These are phyloP conservation scores for Colletotrichum abscissum DNA, from an alignment of 2,329 filamentous ascomycete genomes.

Conservation along the genomic window DNA sequence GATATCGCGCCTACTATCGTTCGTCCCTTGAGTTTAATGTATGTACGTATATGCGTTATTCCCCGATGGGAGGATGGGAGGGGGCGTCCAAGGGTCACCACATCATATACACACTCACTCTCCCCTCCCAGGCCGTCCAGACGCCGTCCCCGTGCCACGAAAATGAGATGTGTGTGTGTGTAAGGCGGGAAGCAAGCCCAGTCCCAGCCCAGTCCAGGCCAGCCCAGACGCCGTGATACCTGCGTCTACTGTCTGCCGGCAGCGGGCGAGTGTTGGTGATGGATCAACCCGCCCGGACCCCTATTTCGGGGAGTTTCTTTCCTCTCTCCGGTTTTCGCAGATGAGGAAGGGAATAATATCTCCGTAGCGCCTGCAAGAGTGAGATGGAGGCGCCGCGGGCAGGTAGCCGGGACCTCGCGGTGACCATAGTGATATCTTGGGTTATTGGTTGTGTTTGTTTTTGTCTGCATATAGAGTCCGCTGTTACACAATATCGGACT, in stretches of 20 bases:
- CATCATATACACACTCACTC: not conserved
- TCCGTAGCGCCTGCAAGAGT: not conserved
- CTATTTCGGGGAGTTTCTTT: not conserved
- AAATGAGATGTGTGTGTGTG: not conserved
- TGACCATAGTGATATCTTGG: not conserved
- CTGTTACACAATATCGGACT: not conserved
- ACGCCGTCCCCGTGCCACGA: not conserved
- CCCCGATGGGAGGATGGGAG: not conserved
- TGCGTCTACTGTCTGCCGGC: not conserved
- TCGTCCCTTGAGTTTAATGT: not conserved
- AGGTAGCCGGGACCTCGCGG: no score
- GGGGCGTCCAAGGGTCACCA: not conserved
- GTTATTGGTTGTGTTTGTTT: not conserved
- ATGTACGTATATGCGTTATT: not conserved
- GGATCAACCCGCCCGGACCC: not conserved
- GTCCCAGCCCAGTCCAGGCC: not conserved
- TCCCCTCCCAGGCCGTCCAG: not conserved
- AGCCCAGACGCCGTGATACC: not conserved
- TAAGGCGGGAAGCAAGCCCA: not conserved
- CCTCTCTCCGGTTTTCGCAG: not conserved
- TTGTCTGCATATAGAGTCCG: not conserved
- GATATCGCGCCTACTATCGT: not conserved
- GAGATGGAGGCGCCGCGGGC: not conserved
- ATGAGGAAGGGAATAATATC: not conserved
- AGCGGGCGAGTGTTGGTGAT: not conserved